phyloP scores from a whole-genome alignment of 176 grass and related monocot genomes.

The Phoenix roebelenii region DNA sequence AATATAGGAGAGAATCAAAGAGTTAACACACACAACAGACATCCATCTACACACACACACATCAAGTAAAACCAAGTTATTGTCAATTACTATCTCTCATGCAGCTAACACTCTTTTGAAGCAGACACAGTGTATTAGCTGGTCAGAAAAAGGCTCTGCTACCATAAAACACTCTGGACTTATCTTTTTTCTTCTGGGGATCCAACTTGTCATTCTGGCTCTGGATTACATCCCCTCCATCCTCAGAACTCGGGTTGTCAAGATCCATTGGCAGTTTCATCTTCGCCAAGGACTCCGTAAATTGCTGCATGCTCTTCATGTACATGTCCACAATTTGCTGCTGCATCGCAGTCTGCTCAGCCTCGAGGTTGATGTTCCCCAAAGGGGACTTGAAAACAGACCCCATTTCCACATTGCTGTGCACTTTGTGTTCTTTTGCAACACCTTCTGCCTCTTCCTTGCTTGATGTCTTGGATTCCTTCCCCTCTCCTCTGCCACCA shows the following conservation, averaged over 20 bases:
- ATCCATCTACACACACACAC: too few relatives aligned
- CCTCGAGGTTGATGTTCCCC: slow-evolving; percentile 42
- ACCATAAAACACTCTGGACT: slow-evolving; percentile 80
- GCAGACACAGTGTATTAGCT: neutral
- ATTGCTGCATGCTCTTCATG: slow-evolving; percentile 92
- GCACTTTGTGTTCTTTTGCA: neutral
- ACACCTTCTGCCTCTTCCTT: neutral
- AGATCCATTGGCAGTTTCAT: slow-evolving; percentile 75
- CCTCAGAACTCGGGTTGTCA: slow-evolving; percentile 5
- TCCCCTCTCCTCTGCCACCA: slow-evolving; percentile 4
- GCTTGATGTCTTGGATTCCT: neutral
- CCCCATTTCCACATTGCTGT: neutral
- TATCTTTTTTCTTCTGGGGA: slow-evolving; percentile 48
- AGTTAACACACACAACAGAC: too few relatives aligned
- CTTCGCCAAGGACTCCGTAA: slow-evolving; percentile 58
- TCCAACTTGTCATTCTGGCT: slow-evolving; percentile 26
- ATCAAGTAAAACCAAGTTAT: too few relatives aligned
- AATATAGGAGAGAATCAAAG: too few relatives aligned
- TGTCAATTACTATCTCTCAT: too few relatives aligned
- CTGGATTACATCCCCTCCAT: slow-evolving; percentile 17
- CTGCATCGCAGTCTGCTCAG: slow-evolving; percentile 78
- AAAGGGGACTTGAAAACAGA: slow-evolving; percentile 45
- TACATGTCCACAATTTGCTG: slow-evolving; percentile 97
- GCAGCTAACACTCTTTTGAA: too few relatives aligned
- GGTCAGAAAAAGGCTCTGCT: slow-evolving; percentile 97